Evolutionary conservation across 345 rosid genomes (phyloP).

Genomic region (Rhizophora apiculata): DNA sequence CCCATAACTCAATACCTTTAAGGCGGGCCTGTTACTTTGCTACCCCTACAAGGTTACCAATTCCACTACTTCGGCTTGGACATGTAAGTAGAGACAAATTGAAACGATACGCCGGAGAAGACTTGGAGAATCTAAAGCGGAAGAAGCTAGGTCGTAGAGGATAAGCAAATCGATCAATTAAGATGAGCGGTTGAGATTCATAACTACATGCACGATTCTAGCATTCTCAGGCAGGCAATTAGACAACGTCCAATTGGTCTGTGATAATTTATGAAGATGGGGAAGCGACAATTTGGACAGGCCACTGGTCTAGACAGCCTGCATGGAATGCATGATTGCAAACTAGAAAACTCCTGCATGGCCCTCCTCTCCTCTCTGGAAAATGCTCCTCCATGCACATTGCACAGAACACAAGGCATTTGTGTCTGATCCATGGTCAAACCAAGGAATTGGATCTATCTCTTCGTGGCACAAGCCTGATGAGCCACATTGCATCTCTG

Average conservation of each 20-base stretch:
- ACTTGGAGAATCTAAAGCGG: no score
- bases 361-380: slow-evolving; percentile 21
- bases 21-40: no score
- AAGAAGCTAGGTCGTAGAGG: no score
- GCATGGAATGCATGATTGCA: slow-evolving; percentile 35
- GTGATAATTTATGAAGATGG: slow-evolving; percentile 1
- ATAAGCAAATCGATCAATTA: no score
- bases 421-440: slow-evolving; percentile 1
- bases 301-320: slow-evolving; percentile 29
- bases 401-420: not conserved
- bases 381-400: slow-evolving; percentile 36
- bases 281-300: slow-evolving; percentile 38
- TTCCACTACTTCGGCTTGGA: no score
- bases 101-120: not conserved
- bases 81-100: no score
- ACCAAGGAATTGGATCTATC: slow-evolving; percentile 24
- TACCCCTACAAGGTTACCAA: no score
- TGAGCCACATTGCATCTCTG: not conserved
- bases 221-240: not conserved
- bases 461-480: slow-evolving; percentile 21
- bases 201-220: no score
- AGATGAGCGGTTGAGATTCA: no score
- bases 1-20: no score
- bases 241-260: not conserved
- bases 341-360: slow-evolving; percentile 23